Percentiles rank a stretch among this genome's conserved stretches.
These are phyloP conservation scores for Oehlia diaphana DNA, from an alignment of 192 early-diverging fungal species.

Conservation along the genomic window DNA sequence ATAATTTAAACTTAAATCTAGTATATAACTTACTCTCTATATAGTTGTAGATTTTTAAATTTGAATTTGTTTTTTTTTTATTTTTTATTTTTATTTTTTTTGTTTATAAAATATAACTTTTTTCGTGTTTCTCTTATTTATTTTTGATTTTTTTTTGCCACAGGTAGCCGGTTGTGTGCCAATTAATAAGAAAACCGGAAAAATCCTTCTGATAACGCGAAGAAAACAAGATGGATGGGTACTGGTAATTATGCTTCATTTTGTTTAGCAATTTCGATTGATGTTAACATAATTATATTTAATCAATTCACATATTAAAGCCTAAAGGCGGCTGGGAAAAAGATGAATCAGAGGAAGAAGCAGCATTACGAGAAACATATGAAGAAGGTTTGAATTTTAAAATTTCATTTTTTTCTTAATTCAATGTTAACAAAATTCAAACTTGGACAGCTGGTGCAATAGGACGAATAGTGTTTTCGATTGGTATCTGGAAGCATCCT, in stretches of 20 bases:
- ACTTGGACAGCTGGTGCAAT: conserved; percentile 47
- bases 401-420: neutral
- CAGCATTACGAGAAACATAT: conserved; percentile 61
- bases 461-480: conserved; percentile 47
- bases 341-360: conserved; percentile 56
- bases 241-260: conserved; percentile 34
- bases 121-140: neutral
- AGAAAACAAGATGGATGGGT: conserved; percentile 52
- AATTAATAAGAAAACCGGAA: conserved; percentile 44
- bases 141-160: neutral
- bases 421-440: neutral
- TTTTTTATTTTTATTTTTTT: too few relatives aligned
- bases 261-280: neutral
- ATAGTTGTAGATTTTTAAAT: neutral
- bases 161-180: conserved; percentile 61
- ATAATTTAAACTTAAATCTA: neutral
- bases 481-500: conserved; percentile 53
- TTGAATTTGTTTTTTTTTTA: too few relatives aligned
- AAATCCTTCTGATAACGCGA: conserved; percentile 53
- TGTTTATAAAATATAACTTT: neutral
- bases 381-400: conserved; percentile 49
- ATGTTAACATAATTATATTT: neutral
- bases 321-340: conserved; percentile 69
- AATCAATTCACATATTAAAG: conserved; percentile 20
- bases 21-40: neutral